Percentiles rank a stretch among this genome's conserved stretches.
phyloP scores from a whole-genome alignment of 345 rosid genomes.

The Gossypium herbaceum region DNA sequence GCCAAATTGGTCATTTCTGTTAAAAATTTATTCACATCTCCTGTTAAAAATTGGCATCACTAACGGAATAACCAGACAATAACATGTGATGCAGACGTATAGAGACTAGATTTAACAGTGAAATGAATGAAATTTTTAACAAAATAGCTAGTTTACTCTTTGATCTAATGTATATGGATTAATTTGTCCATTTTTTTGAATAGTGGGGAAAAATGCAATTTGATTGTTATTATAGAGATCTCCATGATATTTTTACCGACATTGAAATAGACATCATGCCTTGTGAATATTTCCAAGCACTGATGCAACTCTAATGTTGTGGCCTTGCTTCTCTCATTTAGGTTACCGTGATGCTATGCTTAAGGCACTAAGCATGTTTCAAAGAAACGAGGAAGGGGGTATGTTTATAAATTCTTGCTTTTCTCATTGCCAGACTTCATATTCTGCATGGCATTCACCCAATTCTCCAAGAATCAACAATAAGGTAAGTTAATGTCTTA shows the following conservation, averaged over 20 bases:
- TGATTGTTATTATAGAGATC: no score
- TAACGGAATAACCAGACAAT: no score
- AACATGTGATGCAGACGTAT: no score
- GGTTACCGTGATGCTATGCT: slow-evolving; percentile 69
- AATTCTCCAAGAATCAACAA: slow-evolving; percentile 59
- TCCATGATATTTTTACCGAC: background rate
- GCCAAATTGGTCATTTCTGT: no score
- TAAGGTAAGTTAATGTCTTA: slow-evolving; percentile 37
- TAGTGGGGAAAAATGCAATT: no score
- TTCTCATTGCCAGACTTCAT: slow-evolving; percentile 66
- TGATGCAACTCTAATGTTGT: background rate
- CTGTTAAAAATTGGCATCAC: no score
- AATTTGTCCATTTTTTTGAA: no score
- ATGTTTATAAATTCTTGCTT: slow-evolving; percentile 84
- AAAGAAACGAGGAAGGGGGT: slow-evolving; percentile 44
- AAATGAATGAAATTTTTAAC: no score
- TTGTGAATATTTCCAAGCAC: background rate
- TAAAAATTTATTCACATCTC: no score
- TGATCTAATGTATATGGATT: no score
- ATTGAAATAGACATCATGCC: background rate
- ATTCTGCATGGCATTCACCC: slow-evolving; percentile 60
- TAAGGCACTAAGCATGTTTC: slow-evolving; percentile 42
- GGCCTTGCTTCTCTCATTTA: slow-evolving; percentile 22
- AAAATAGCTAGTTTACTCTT: no score
- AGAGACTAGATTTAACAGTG: no score